These are phyloP conservation scores for Trichoderma aggressivum DNA, from an alignment of 2,329 filamentous ascomycete species.

Conservation along the genomic window DNA sequence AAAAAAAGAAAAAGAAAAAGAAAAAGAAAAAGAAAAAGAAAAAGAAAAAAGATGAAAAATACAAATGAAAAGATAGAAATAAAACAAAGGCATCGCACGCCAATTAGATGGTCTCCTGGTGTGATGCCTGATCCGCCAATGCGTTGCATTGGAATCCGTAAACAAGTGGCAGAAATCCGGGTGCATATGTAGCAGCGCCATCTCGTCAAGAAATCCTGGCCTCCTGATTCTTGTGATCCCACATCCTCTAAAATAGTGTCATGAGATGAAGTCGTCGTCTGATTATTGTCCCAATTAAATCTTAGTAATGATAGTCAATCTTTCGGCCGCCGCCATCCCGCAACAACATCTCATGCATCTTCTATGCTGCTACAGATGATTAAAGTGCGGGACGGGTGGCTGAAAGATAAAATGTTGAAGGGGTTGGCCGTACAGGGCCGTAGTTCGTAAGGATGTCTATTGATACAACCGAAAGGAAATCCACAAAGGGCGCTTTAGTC, in stretches of 20 bases:
- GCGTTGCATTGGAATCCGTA: conserved; percentile 16
- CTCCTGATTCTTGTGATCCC: conserved; percentile 21
- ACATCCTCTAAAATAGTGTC: conserved; percentile 20
- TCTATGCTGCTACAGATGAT: conserved; percentile 18
- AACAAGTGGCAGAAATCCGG: conserved; percentile 30
- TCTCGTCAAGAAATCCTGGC: conserved; percentile 11
- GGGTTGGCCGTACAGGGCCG: not conserved
- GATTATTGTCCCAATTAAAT: conserved; percentile 12
- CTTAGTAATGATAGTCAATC: conserved; percentile 9
- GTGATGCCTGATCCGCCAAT: conserved; percentile 20
- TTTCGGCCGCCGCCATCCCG: not conserved
- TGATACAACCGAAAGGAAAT: conserved; percentile 8
- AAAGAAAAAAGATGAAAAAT: not conserved
- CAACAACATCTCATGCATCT: conserved; percentile 16
- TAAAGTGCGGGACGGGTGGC: not conserved
- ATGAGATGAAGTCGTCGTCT: conserved; percentile 18
- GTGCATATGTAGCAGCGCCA: conserved; percentile 25
- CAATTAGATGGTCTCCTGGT: not conserved
- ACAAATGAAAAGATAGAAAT: not conserved
- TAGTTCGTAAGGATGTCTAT: conserved; percentile 6
- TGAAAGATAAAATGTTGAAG: not conserved
- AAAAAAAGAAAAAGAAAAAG: not conserved
- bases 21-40: not conserved
- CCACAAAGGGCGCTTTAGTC: conserved; percentile 39
- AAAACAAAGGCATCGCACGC: not conserved